Evolutionary conservation across 805 yeast species (phyloP).

Genomic region (Schwanniomyces polymorphus): DNA sequence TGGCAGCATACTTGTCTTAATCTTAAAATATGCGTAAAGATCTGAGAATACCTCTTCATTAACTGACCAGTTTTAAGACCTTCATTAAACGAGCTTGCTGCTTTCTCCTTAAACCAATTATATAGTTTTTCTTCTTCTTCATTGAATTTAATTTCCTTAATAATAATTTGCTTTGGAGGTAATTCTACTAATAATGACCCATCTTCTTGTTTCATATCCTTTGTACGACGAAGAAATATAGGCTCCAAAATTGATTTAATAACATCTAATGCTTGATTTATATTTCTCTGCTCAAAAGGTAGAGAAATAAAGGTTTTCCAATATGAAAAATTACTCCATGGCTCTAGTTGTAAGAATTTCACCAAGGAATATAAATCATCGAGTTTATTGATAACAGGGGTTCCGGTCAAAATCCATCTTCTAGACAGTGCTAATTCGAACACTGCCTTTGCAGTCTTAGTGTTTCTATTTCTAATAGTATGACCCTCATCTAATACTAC

Average conservation of each 20-base stretch:
- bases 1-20: slow-evolving; percentile 90
- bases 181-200: slow-evolving; percentile 75
- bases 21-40: slow-evolving; percentile 79
- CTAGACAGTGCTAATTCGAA: slow-evolving; percentile 62
- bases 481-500: slow-evolving; percentile 90
- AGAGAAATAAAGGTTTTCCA: slow-evolving; percentile 86
- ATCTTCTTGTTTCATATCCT: slow-evolving; percentile 71
- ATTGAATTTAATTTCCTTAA: slow-evolving; percentile 67
- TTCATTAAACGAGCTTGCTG: slow-evolving; percentile 59
- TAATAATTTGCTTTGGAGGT: slow-evolving; percentile 72
- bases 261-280: slow-evolving; percentile 72
- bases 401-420: slow-evolving; percentile 88
- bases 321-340: slow-evolving; percentile 82
- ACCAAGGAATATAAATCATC: slow-evolving; percentile 84
- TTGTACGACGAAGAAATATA: slow-evolving; percentile 78
- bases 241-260: slow-evolving; percentile 88
- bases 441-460: slow-evolving; percentile 79
- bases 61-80: slow-evolving; percentile 66
- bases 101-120: slow-evolving; percentile 64
- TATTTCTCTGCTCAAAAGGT: slow-evolving; percentile 77
- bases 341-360: slow-evolving; percentile 74
- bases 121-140: slow-evolving; percentile 67
- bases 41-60: slow-evolving; percentile 72
- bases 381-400: slow-evolving; percentile 84
- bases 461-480: slow-evolving; percentile 73